A percentile compares a stretch with the other conserved stretches of the same genome.
Evolutionary conservation across 192 early-diverging fungal genomes (phyloP).

Genomic region (Backusella sp.): DNA sequence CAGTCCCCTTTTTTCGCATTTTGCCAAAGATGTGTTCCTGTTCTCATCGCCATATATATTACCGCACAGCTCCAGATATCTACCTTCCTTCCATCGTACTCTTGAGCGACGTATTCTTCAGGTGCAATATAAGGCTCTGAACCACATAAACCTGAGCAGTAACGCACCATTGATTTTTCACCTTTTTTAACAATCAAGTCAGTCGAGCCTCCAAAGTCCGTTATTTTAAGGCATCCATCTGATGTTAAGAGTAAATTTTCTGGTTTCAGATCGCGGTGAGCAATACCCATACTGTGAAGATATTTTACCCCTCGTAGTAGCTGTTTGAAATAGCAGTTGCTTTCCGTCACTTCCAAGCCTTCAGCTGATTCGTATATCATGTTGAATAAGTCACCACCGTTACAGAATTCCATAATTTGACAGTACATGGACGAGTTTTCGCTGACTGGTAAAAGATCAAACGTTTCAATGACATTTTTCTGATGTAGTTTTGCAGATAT

Average conservation of each 20-base stretch:
- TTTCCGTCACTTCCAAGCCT: conserved; percentile 47
- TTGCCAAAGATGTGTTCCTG: conserved; percentile 34
- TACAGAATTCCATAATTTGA: conserved; percentile 85
- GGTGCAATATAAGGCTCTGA: conserved; percentile 88
- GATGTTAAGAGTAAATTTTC: conserved; percentile 77
- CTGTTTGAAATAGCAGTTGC: conserved; percentile 72
- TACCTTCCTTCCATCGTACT: conserved; percentile 73
- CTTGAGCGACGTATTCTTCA: conserved; percentile 60
- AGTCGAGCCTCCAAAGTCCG: conserved; percentile 83
- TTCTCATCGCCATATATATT: conserved; percentile 39
- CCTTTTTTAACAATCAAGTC: conserved; percentile 64
- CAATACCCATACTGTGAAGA: conserved; percentile 78
- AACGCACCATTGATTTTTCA: conserved; percentile 10
- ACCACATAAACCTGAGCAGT: conserved; percentile 66
- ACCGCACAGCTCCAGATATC: conserved; percentile 38
- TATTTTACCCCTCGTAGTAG: conserved; percentile 77
- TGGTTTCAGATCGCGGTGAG: conserved; percentile 80
- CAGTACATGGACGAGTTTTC: conserved; percentile 55
- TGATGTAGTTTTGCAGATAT: conserved; percentile 77
- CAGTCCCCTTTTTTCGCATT: conserved; percentile 29
- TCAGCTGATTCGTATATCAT: conserved; percentile 67
- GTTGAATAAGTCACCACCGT: conserved; percentile 75
- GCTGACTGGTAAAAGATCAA: conserved; percentile 73
- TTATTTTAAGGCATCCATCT: conserved; percentile 72
- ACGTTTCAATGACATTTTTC: conserved; percentile 73